phyloP scores from a whole-genome alignment of 2,329 filamentous ascomycete species.

The Rhinocladiella mackenziei region DNA sequence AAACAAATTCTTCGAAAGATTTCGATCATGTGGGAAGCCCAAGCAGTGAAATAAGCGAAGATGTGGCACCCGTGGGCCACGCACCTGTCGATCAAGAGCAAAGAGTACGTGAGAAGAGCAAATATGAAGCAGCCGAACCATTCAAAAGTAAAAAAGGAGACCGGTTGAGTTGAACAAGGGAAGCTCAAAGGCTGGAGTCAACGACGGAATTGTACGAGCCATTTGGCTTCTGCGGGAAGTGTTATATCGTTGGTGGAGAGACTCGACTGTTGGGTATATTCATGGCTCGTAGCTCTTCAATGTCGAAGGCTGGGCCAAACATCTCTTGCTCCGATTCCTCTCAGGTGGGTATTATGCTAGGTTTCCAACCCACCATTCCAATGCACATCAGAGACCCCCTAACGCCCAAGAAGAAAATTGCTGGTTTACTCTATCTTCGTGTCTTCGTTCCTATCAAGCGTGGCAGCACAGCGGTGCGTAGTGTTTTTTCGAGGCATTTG shows the following conservation, averaged over 20 bases:
- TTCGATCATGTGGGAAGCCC: constrained; percentile 59
- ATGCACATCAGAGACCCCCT: constrained; percentile 1
- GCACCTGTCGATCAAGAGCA: constrained; percentile 68
- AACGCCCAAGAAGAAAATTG: constrained; percentile 9
- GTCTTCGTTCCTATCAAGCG: constrained; percentile 13
- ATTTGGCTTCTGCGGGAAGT: too few relatives aligned
- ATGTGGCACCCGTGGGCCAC: constrained; percentile 83
- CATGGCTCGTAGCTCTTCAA: neutral
- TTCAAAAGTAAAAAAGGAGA: constrained; percentile 80
- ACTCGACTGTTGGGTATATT: constrained; percentile 16
- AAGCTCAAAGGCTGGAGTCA: neutral
- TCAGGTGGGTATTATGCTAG: constrained; percentile 12
- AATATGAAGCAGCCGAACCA: constrained; percentile 76
- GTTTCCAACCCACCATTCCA: neutral
- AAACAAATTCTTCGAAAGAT: constrained; percentile 34
- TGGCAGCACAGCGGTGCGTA: constrained; percentile 29
- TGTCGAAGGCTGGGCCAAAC: neutral
- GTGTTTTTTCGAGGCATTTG: constrained; percentile 38
- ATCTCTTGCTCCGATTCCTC: constrained; percentile 8
- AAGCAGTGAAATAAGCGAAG: constrained; percentile 66
- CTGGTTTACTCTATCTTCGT: constrained; percentile 1
- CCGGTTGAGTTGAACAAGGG: constrained; percentile 60
- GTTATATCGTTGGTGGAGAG: neutral
- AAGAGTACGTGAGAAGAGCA: constrained; percentile 70
- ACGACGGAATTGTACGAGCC: too few relatives aligned